Conservation (phyloP, 495 filamentous ascomycete species). For the Evernia prunastri region DNA sequence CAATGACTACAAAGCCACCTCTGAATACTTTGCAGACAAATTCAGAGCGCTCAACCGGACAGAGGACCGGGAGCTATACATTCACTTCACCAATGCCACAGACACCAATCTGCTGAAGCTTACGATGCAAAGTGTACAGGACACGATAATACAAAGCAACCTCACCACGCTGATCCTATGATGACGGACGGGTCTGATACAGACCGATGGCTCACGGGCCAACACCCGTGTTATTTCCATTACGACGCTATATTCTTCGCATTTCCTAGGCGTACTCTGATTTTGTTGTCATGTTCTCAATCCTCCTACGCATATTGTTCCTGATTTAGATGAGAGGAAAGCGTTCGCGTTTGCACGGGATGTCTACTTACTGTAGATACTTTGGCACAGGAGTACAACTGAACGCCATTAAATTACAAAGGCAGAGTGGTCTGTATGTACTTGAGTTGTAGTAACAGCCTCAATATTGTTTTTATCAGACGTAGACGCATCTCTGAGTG, state of each 20-base stretch:
- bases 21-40: slow-evolving; percentile 83
- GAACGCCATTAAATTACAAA: neutral
- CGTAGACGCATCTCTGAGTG: slow-evolving; percentile 3
- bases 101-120: slow-evolving; percentile 94
- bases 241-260: neutral
- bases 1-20: slow-evolving; percentile 53
- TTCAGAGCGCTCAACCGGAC: slow-evolving; percentile 83
- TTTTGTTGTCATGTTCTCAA: slow-evolving; percentile 7
- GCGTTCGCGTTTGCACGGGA: slow-evolving; percentile 8
- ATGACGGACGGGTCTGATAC: neutral
- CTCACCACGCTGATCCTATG: slow-evolving; percentile 88
- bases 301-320: slow-evolving; percentile 8
- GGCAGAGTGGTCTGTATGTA: neutral
- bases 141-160: slow-evolving; percentile 99
- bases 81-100: slow-evolving; percentile 89
- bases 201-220: slow-evolving; percentile 6
- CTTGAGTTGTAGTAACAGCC: neutral
- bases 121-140: slow-evolving; percentile 94
- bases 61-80: slow-evolving; percentile 82
- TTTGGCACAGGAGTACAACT: neutral
- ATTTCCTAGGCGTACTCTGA: neutral
- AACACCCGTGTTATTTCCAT: neutral
- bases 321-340: slow-evolving; percentile 3
- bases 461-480: neutral
- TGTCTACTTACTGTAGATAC: neutral